phyloP scores from a whole-genome alignment of 2,329 filamentous ascomycete species.

The Verticillium longisporum region DNA sequence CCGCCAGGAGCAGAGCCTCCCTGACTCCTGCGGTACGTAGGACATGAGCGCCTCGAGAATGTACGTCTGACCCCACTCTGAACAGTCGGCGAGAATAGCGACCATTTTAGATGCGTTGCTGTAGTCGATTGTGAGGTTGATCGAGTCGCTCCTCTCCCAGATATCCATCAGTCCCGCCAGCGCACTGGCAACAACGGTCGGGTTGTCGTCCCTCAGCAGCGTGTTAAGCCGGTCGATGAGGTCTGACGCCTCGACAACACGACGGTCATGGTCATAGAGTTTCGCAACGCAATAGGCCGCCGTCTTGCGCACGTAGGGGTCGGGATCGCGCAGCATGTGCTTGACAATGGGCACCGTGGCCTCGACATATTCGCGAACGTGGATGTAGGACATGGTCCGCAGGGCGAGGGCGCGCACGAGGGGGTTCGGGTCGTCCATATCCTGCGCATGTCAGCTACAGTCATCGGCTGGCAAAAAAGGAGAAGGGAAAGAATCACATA shows the following conservation, averaged over 20 bases:
- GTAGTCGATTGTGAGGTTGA: conserved; percentile 97
- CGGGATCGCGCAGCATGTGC: conserved; percentile 72
- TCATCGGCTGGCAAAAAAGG: too few relatives aligned
- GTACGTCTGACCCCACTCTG: conserved; percentile 99
- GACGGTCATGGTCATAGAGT: conserved; percentile 91
- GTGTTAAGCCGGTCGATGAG: conserved; percentile 86
- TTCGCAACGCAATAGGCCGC: conserved; percentile 95
- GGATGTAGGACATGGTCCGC: conserved; percentile 94
- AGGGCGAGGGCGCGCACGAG: conserved; percentile 86
- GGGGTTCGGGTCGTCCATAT: conserved; percentile 90
- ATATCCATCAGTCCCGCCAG: conserved; percentile 91
- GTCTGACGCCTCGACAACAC: conserved; percentile 83
- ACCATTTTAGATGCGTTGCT: conserved; percentile 97
- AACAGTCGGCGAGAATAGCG: conserved; percentile 91
- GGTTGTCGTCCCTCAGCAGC: conserved; percentile 91
- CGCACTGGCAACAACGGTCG: conserved; percentile 92
- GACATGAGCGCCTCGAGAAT: conserved; percentile 97
- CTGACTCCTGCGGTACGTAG: conserved; percentile 86
- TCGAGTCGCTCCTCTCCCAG: conserved; percentile 95
- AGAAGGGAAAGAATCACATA: conserved; percentile 28
- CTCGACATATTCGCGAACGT: conserved; percentile 92
- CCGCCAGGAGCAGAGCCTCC: conserved; percentile 86
- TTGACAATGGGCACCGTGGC: conserved; percentile 81
- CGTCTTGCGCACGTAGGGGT: conserved; percentile 96
- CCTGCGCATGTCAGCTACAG: conserved; percentile 41